Evolutionary conservation across 2,329 filamentous ascomycete genomes (phyloP), one percentile per base, ranked within the genome.

Genomic region (Diaporthe sp.): DNA sequence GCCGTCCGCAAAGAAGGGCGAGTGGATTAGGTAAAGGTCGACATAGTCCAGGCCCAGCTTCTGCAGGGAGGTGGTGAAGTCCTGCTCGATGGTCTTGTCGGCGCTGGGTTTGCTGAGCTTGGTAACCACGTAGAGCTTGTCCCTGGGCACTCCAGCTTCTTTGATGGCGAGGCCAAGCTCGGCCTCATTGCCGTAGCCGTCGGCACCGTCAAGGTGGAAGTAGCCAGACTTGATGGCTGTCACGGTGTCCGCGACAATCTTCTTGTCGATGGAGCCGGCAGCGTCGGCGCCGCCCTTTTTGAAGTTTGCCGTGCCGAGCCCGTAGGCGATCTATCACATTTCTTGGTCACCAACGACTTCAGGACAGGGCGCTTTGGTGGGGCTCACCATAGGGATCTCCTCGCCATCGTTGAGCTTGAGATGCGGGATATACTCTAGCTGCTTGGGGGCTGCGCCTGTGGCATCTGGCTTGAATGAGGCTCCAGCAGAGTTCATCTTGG

Each of bases 401-500:
- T 91, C 90, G 77, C 93, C 94, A 85, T 96, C 93, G 79, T 94
- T 94, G 74, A 96, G 87, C 85, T 93, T 94, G 73, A 95, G 83
- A 73, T 83, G 86, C 1, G 92, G 92, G 53, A 93, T 82, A 71
- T 83, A 83, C 2, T 80, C 80, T 15, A 80, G 75, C 79, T 87
- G 86, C 81, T 87, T 86, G 17, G 86, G 83, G n/a, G 81, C 74
- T 8, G 78, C 78, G n/a, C 84, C 85, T 61, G 84, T 84, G 31
- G 85, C 82, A 77, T 85, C 82, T 31, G 86, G 84, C 72, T 83
- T 82, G 80, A 83, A 86, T 34, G 82, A 78, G 17, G 85, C 80
- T 10, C 82, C 81, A 71, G 84, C 84, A 8, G 87, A 88, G 79
- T 86, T 84, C 86, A 89, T 88, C 4, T 73, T 82, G 77, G 44